Percentiles rank a stretch among this genome's conserved stretches.
Conservation (phyloP, 2,329 filamentous ascomycete genomes). For the Botrytis fabae region DNA sequence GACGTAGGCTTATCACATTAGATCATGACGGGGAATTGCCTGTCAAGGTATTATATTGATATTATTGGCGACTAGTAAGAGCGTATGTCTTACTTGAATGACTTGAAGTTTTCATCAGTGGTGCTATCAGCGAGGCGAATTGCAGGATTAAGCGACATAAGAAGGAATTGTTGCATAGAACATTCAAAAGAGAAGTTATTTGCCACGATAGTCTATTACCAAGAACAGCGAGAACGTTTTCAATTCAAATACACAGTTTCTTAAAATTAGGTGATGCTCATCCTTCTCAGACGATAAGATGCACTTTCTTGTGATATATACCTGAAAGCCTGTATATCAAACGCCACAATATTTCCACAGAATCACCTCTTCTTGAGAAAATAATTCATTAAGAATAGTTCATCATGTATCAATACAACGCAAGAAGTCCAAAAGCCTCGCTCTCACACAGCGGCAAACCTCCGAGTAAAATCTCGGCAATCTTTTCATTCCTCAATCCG, state of each 20-base stretch:
- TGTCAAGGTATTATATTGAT: background rate
- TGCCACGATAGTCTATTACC: background rate
- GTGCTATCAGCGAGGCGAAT: background rate
- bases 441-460: background rate
- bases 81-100: background rate
- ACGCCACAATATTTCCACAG: background rate
- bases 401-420: background rate
- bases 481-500: background rate
- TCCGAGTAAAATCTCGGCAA: background rate
- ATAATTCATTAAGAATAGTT: background rate
- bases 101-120: background rate
- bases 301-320: background rate
- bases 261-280: background rate
- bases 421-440: background rate
- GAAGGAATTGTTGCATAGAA: background rate
- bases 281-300: background rate
- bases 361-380: background rate
- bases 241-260: background rate
- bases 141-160: background rate
- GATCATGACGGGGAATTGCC: background rate
- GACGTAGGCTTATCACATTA: background rate
- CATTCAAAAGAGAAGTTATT: background rate
- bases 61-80: background rate
- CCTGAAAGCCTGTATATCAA: background rate
- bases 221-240: background rate